Evolutionary conservation across 2,329 filamentous ascomycete species (phyloP), one percentile per base, ranked within the genome.

Genomic region (Dichotomopilus funicola): DNA sequence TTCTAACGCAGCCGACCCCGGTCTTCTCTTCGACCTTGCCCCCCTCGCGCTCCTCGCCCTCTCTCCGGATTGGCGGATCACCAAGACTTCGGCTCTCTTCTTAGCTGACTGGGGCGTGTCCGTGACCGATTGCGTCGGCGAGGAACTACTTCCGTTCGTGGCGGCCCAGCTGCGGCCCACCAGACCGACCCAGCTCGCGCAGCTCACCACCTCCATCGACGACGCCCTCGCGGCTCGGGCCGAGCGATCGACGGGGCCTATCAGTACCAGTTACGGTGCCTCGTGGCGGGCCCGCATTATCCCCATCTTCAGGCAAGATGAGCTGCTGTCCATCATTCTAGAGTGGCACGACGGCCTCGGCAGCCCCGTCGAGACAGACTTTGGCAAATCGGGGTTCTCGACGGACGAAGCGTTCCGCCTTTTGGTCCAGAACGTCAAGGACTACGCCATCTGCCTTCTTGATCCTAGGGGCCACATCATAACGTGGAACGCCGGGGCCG

Each of bases 371-470:
- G 9, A 43, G 7, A 56, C 63, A 19, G 58, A 59, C 47, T 36
- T 62, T 7, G 60, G 59, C n/a, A 54, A 62, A 77, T 76, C 37
- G 59, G 61, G 52, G 1, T n/a, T 40, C 10, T 40, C 36, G 13
- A 38, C 47, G 19, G 49, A 53, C 51, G 51, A 53, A 11, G 55
- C 75, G 4, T 84, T 83, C 64, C 78, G 79, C n/a, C 79, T 84
- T 41, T 71, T 87, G 36, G 73, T 85, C 38, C 78, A 85, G 59
- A 79, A 77, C 0, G 78, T 83, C 62, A 81, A 79, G 66, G 79
- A 83, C 58, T 83, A 83, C 61, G 81, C 81, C 55, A 85, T 85
- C 58, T 86, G 83, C 63, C 78, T 83, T 70, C 72, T 84, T 34
- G 79, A 83, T 51, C 73, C 77, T 0, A 67, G 71, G 3, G 81